Evolutionary conservation across 2,329 filamentous ascomycete genomes (phyloP).

Genomic region (Sporothrix euskadiensis): DNA sequence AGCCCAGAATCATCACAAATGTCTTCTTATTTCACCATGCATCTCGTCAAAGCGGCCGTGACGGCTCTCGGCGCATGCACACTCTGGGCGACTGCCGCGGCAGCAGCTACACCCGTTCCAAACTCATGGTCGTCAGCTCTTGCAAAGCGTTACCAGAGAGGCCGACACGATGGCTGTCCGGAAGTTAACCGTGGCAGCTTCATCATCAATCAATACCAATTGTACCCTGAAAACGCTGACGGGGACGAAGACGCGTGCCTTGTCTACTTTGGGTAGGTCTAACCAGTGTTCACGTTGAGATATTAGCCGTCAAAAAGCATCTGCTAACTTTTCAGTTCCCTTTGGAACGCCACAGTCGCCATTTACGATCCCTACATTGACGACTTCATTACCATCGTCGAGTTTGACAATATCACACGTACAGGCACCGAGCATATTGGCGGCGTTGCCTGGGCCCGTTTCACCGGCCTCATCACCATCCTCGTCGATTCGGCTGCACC

Average conservation of each 20-base stretch:
- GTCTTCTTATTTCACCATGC: background rate
- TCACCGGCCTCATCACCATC: constrained; percentile 40
- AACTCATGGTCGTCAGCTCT: background rate
- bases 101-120: background rate
- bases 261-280: constrained; percentile 39
- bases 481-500: constrained; percentile 42
- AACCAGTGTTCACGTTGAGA: background rate
- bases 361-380: constrained; percentile 41
- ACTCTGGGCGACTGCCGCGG: background rate
- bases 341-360: constrained; percentile 41
- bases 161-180: constrained; percentile 29
- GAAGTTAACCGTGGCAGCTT: constrained; percentile 34
- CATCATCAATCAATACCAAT: constrained; percentile 36
- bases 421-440: constrained; percentile 39
- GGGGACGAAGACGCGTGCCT: constrained; percentile 40
- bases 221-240: constrained; percentile 43
- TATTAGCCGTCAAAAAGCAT: background rate
- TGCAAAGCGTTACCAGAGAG: constrained; percentile 9
- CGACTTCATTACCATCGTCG: constrained; percentile 35
- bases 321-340: constrained; percentile 29
- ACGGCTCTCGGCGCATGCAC: background rate
- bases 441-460: constrained; percentile 41
- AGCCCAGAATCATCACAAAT: too few species aligned
- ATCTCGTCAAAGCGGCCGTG: background rate
- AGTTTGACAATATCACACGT: constrained; percentile 39